phyloP scores from a whole-genome alignment of 306 rosid genomes.

The Malus asiatica region DNA sequence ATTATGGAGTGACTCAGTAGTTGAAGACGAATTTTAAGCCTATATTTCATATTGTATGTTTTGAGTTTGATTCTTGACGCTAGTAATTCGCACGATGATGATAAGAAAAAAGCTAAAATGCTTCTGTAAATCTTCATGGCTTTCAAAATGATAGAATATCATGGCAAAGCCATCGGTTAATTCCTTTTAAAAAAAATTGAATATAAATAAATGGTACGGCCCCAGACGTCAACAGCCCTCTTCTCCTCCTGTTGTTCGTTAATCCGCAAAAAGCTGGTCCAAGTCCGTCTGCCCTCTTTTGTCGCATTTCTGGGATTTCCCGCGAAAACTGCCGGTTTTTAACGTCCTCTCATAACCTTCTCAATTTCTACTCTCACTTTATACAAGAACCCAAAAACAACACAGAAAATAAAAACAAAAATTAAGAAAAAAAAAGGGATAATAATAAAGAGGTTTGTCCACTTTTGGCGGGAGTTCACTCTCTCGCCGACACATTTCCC shows the following conservation, averaged over 20 bases:
- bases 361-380: not conserved
- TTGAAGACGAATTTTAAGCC: accelerated
- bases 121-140: accelerated
- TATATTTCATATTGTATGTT: not conserved
- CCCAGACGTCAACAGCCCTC: not conserved
- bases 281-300: not conserved
- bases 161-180: accelerated
- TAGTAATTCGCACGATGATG: accelerated
- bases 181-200: too few relatives aligned
- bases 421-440: not conserved
- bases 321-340: not conserved
- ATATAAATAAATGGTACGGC: not conserved
- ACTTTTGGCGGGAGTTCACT: conserved; percentile 28
- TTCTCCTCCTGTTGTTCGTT: not conserved
- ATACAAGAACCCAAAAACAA: not conserved
- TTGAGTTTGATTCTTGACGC: too few relatives aligned
- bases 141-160: too few relatives aligned
- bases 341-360: not conserved
- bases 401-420: not conserved
- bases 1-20: accelerated
- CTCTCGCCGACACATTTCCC: conserved; percentile 34
- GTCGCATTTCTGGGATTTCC: conserved; percentile 5
- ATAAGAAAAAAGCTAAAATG: accelerated
- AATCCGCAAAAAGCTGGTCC: conserved; percentile 43
- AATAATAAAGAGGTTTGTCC: not conserved